phyloP scores from a whole-genome alignment of 805 yeast genomes.

The Wickerhamomyces pijperi region DNA sequence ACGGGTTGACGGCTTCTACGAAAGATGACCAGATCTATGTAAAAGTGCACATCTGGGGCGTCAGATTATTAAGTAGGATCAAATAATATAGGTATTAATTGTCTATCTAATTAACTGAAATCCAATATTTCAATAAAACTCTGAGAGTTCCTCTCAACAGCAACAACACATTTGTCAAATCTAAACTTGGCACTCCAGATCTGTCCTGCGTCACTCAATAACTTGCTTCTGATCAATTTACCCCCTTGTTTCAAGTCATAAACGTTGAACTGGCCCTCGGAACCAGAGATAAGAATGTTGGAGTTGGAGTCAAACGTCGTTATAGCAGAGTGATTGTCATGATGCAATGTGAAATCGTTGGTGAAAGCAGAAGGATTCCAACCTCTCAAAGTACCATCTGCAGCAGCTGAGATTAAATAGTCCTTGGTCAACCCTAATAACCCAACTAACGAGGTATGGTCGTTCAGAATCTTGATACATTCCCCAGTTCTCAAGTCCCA shows the following conservation, averaged over 20 bases:
- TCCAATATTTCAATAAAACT: conserved; percentile 81
- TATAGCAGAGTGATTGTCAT: conserved; percentile 76
- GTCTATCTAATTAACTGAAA: conserved; percentile 32
- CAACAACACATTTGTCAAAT: conserved; percentile 76
- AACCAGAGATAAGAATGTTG: conserved; percentile 76
- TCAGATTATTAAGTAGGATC: not conserved
- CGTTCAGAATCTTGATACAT: conserved; percentile 59
- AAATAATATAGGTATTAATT: too few relatives aligned
- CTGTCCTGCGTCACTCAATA: conserved; percentile 68
- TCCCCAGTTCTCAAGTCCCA: conserved; percentile 83
- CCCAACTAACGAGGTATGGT: conserved; percentile 88
- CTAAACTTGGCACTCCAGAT: conserved; percentile 95
- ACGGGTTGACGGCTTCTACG: not conserved
- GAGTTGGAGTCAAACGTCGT: conserved; percentile 91
- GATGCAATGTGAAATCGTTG: conserved; percentile 54
- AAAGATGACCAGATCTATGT: not conserved
- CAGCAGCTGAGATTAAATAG: conserved; percentile 86
- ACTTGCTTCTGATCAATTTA: conserved; percentile 41
- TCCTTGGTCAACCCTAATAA: conserved; percentile 66
- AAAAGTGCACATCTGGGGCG: not conserved
- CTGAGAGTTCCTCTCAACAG: conserved; percentile 63
- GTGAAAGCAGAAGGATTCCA: conserved; percentile 83
- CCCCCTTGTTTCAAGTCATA: conserved; percentile 76
- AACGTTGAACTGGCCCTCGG: conserved; percentile 75
- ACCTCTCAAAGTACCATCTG: conserved; percentile 81